Evolutionary conservation across 306 rosid species (phyloP), one percentile per base, ranked within the genome.

Genomic region (Cicer pinnatifidum): DNA sequence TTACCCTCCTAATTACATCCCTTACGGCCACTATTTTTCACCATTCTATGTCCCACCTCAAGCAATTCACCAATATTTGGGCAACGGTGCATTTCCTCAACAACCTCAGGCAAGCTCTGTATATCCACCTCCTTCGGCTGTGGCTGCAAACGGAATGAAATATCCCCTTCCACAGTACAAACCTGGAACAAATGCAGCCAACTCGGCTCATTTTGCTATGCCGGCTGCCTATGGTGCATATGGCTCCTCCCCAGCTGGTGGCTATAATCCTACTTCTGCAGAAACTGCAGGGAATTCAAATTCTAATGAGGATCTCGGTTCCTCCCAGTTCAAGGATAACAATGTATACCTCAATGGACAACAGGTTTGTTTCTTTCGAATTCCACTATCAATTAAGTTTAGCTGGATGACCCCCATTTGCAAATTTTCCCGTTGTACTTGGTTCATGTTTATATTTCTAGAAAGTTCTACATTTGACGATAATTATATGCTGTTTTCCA

Each of bases 161-260:
- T 94, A 88, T 82, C 91, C 97, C 71, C 83, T 89, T 71, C 93
- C 96, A 12, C 99, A 86, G 45, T 94, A 86, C 91, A 94, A 94
- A 82, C 86, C 92, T 8, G 96, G 93, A 67, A 60, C 84, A 46
- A 94, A 94, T 85, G 85, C 90, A 3, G 90, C 89, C 53, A 94
- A 85, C 83, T 82, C 96, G 1, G 33, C 91, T 69, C 97, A 89
- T 75, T 84, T 88, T 53, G 93, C 91, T 63, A 85, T 91, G 89
- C 88, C 90, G 13, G 82, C 84, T 76, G 91, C 90, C 63, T 94
- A 89, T 77, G 91, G 99, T 3, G 85, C 84, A 19, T 91, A 89
- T 86, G 96, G 97, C 78, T 88, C 97, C 77, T 82, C 95, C 12
- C 86, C 85, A 43, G 80, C 90, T 44, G 90, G 70, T 41, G 52